These are phyloP conservation scores for Ogataea pilisensis DNA, from an alignment of 805 yeast genomes.

Conservation along the genomic window DNA sequence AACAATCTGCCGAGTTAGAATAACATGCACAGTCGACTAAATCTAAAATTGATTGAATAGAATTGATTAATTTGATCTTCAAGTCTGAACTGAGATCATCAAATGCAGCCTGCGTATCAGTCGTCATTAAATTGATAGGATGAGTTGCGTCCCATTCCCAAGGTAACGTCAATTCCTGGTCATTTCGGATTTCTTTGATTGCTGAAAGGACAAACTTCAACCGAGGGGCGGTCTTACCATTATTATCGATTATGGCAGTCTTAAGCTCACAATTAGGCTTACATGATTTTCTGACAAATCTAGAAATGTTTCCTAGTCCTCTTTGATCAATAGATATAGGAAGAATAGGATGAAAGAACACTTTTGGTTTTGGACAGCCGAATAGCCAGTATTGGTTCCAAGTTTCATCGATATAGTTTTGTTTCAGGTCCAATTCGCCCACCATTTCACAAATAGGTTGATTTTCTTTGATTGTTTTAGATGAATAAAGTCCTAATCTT, in stretches of 20 bases:
- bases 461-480: constrained; percentile 37
- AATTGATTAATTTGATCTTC: constrained; percentile 52
- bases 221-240: constrained; percentile 5
- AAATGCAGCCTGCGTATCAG: constrained; percentile 37
- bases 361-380: constrained; percentile 67
- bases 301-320: constrained; percentile 65
- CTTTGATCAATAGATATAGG: constrained; percentile 78
- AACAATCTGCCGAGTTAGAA: constrained; percentile 51
- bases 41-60: constrained; percentile 58
- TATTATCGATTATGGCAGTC: constrained; percentile 39
- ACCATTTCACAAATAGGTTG: constrained; percentile 55
- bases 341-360: constrained; percentile 50
- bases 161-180: constrained; percentile 69
- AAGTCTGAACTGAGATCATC: constrained; percentile 52
- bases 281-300: constrained; percentile 76
- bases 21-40: constrained; percentile 58
- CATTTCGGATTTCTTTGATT: constrained; percentile 49
- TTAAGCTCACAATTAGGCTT: constrained; percentile 68
- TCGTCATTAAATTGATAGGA: constrained; percentile 58
- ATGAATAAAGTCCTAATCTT: constrained; percentile 57
- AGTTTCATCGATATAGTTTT: constrained; percentile 58
- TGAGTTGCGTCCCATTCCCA: constrained; percentile 90
- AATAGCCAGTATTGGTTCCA: constrained; percentile 72
- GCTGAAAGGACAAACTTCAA: constrained; percentile 57
- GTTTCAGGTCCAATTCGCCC: constrained; percentile 70